Evolutionary conservation across 2,329 filamentous ascomycete species (phyloP), one percentile per base, ranked within the genome.

Genomic region (Penicillium nordicum): DNA sequence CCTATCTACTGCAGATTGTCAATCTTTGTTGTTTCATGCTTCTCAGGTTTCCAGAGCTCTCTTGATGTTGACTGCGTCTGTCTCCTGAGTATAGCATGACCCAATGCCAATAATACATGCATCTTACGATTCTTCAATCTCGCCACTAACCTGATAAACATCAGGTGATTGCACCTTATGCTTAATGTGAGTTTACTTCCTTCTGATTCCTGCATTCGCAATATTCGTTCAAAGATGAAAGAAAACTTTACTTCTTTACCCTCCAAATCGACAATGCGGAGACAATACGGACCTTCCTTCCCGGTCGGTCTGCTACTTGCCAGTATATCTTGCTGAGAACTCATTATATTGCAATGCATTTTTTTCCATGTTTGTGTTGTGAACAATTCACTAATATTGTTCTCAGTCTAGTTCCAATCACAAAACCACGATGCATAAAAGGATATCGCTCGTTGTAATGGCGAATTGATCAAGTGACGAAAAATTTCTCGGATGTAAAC

Each of bases 401-500:
- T 55, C 51, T 42, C 40, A 45, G 43, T 44, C 10, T 36, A 46
- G 21, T 16, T n/a, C 18, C n/a, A 37, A 45, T 29, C 11, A n/a
- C 18, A 5, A 34, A 29, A 29, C 40, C 36, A 37, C 36, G 23
- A 47, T 37, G n/a, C 30, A 12, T 41, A 42, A 34, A 43, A 27
- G 37, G 38, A 47, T 51, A 27, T 44, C 18, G 47, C 59, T 46
- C 37, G 49, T 34, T 40, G 29, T 54, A 43, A 29, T 56, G 57
- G 60, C 53, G 53, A 57, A 58, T 64, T 67, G 65, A 68, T 70
- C 63, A 63, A 63, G 73, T 79, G 78, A 85, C 96, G 92, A 96
- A 95, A 94, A 79, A 79, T 96, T 89, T 88, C 29, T 84, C 92
- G 92, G 92, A 96, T 96, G 90, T 94, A 90, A 96, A 95, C 78